phyloP scores from a whole-genome alignment of 257 asterid species.

The Dorcoceras hygrometricum region DNA sequence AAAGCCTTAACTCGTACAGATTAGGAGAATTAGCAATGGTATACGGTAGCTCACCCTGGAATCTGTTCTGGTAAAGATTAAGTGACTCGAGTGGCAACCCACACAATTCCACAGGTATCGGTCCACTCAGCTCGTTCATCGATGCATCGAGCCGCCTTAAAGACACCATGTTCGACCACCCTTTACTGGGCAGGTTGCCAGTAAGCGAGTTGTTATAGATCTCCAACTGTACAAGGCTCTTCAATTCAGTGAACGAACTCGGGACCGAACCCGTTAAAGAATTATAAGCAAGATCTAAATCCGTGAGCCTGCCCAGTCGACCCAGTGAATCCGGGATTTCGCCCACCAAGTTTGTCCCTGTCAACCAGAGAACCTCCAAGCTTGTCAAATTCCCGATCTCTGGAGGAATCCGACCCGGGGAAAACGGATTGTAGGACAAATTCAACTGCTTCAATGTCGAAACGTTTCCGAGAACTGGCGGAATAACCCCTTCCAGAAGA shows the following conservation, averaged over 20 bases:
- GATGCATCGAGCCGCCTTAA: conserved; percentile 78
- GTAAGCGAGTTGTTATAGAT: conserved; percentile 78
- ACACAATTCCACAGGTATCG: conserved; percentile 77
- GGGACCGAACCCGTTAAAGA: conserved; percentile 67
- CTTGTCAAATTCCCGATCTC: conserved; percentile 71
- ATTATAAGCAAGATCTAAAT: conserved; percentile 86
- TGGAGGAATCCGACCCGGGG: conserved; percentile 77
- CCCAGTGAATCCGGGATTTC: conserved; percentile 80
- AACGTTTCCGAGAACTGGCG: conserved; percentile 67
- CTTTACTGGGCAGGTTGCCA: conserved; percentile 69
- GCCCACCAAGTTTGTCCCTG: conserved; percentile 67
- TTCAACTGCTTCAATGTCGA: conserved; percentile 79
- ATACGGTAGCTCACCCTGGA: conserved; percentile 65
- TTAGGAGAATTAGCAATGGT: conserved; percentile 71
- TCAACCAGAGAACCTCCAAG: conserved; percentile 84
- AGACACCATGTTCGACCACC: conserved; percentile 85
- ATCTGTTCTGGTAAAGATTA: conserved; percentile 71
- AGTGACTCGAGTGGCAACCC: conserved; percentile 85
- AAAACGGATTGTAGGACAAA: conserved; percentile 82
- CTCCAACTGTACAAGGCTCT: conserved; percentile 73
- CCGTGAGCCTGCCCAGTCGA: conserved; percentile 55
- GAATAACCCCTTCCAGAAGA: conserved; percentile 70
- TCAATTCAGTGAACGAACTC: conserved; percentile 59
- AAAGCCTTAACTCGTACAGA: conserved; percentile 79
- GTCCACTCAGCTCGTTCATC: conserved; percentile 75